phyloP scores from a whole-genome alignment of 768 basidiomycete genomes.

The Calocera cornea region DNA sequence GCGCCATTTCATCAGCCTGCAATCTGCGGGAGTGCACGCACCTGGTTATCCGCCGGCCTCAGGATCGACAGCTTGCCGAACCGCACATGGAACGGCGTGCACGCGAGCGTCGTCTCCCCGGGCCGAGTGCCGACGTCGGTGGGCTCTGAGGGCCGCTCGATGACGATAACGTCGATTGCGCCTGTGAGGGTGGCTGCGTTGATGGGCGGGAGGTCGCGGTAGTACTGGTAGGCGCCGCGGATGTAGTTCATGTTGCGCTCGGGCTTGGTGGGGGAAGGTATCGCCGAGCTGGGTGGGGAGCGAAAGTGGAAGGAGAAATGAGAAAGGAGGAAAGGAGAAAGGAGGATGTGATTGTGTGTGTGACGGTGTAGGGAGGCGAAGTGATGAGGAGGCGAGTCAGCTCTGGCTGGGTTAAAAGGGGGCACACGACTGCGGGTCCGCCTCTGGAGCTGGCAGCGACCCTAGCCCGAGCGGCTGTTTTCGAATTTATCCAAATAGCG shows the following conservation, averaged over 20 bases:
- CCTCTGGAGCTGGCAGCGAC: neutral
- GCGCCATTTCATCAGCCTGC: constrained; percentile 2
- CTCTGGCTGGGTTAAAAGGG: neutral
- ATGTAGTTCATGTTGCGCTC: constrained; percentile 59
- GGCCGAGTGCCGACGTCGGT: constrained; percentile 17
- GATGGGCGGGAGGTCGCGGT: constrained; percentile 69
- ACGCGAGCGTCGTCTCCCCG: constrained; percentile 58
- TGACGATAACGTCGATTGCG: constrained; percentile 97
- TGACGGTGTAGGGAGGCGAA: neutral
- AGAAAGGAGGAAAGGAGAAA: no score
- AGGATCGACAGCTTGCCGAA: constrained; percentile 97
- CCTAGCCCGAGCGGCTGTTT: no score
- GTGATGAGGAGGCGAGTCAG: neutral
- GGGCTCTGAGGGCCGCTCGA: constrained; percentile 51
- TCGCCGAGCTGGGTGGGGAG: neutral
- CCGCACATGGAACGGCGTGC: constrained; percentile 92
- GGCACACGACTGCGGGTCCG: neutral
- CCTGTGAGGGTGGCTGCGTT: constrained; percentile 96
- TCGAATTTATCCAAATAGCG: no score
- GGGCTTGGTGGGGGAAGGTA: neutral
- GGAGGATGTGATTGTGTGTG: no score
- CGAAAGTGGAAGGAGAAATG: neutral
- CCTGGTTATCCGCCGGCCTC: constrained; percentile 86
- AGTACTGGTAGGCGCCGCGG: constrained; percentile 79
- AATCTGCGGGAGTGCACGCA: constrained; percentile 20